Evolutionary conservation across 768 basidiomycete genomes (phyloP), one percentile per base, ranked within the genome.

Genomic region (Macrolepiota fuliginosa): DNA sequence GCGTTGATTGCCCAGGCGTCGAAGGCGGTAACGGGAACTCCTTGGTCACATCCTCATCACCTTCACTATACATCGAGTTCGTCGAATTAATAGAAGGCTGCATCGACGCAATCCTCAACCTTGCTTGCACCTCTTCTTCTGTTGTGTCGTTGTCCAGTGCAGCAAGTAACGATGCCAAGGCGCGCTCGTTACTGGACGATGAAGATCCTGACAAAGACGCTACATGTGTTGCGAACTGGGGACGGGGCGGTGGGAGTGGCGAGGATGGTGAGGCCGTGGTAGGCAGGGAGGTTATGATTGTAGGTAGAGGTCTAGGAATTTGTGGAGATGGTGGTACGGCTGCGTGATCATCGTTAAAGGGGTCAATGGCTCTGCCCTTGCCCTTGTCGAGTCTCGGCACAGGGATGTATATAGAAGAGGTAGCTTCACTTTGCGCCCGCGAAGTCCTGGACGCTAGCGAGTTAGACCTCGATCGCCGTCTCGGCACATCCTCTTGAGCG

Each of bases 141-240:
- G 79, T 69, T 1, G 79, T 27, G 17, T 56, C 59, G 12, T 53
- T 73, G 37, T 86, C 81, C 46, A 91, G 79, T n/a, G 85, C 88
- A 22, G 85, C 88, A 61, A 90, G 81, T 55, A 90, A 76, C n/a
- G 85, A 86, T 68, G 78, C 79, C 65, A 90, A 72, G 15, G 87
- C 87, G 49, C 78, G 81, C 56, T 84, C 79, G 52, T 78, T 83
- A 63, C 76, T 80, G 12, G 76, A 70, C n/a, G 70, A 70, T 15
- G 81, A 79, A 0, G 78, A 69, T 24, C 71, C 63, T 2, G 80
- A 80, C 6, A 68, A 64, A 6, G 71, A 69, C 1, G 72, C 56
- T 4, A 63, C 62, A 63, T 82, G 78, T 12, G 67, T 61, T 22
- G 67, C 62, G 55, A 78, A 76, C 11, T 72, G 62, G 5, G 73